Base-by-base conservation (phyloP, 2,329 filamentous ascomycete species). In the Pseudofabraea citricarpa region DNA sequence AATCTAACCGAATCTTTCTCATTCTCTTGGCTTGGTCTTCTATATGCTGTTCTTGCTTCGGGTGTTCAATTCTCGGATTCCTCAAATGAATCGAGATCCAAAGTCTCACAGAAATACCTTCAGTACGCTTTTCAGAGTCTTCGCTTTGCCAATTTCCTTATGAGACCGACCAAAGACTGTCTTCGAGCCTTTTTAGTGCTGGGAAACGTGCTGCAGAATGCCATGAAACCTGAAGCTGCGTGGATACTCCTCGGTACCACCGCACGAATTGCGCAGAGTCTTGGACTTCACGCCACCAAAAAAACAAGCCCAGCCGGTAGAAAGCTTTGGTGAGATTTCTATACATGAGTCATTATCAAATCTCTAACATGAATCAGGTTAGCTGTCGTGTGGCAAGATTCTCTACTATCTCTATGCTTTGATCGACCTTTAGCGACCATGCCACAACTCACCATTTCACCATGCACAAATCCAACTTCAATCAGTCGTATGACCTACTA, bases 141-240 rank as follows among this genome's bases (percentile, higher is more conserved):
- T 3, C 68, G 77, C 15, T 63, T 81, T 0, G 75, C 75, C 9
- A 81, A 82, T 48, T 82, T 82, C 48, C 56, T 82, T 24, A 62
- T 81, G 5, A 64, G 77, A 32, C 79, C 79, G 2, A 80, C 79
- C 0, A 71, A 82, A 32, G 76, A 81, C 55, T 79, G 76, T 5
- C 78, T 83, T 19, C 77, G 82, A 55, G 77, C 78, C 0, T 60
- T 83, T 19, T 65, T 83, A 2, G 65, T 83, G 33, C 77, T 75
- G 2, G 72, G 75, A 32, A 81, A 82, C 47, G 76, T 79, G 2
- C 65, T 82, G 2, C 64, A 82, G 20, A 83, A 83, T 48, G 78
- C 81, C 44, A 82, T 81, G 78, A 82, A 82, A 52, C 78, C 79
- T 2, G 78, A 82, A 53, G 77, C 75, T 0, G 81, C 78, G 0